Evolutionary conservation across 2,329 filamentous ascomycete genomes (phyloP).

Genomic region (Bipolaris bicolor): DNA sequence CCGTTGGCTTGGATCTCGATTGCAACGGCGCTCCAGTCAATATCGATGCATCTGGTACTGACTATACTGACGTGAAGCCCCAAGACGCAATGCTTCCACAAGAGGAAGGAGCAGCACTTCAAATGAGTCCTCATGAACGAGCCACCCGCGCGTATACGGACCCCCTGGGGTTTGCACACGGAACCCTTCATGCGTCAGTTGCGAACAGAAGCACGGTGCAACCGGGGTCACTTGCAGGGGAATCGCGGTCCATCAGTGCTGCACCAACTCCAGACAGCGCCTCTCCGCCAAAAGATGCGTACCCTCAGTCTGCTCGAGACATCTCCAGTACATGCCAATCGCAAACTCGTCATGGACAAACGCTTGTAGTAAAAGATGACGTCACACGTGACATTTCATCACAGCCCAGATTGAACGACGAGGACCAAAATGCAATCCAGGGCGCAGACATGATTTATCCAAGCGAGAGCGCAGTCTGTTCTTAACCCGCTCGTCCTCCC

Average conservation of each 20-base stretch:
- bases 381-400: not conserved
- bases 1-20: conserved; percentile 22
- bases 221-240: not conserved
- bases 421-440: not conserved
- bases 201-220: not conserved
- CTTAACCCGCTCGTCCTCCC: conserved; percentile 1
- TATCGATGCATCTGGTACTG: conserved; percentile 11
- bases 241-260: not conserved
- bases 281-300: not conserved
- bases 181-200: not conserved
- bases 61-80: conserved; percentile 17
- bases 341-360: not conserved
- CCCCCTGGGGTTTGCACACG: not conserved
- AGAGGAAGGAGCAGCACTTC: conserved; percentile 2
- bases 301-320: not conserved
- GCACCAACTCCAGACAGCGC: not conserved
- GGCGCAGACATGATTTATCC: not conserved
- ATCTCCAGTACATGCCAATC: not conserved
- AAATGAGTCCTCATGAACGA: not conserved
- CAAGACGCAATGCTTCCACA: not conserved
- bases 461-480: conserved; percentile 17
- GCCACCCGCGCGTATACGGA: not conserved
- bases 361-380: not conserved
- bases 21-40: conserved; percentile 17
- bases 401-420: not conserved